phyloP scores from a whole-genome alignment of 139 green algal genomes.

The Zygnema cylindricum region DNA sequence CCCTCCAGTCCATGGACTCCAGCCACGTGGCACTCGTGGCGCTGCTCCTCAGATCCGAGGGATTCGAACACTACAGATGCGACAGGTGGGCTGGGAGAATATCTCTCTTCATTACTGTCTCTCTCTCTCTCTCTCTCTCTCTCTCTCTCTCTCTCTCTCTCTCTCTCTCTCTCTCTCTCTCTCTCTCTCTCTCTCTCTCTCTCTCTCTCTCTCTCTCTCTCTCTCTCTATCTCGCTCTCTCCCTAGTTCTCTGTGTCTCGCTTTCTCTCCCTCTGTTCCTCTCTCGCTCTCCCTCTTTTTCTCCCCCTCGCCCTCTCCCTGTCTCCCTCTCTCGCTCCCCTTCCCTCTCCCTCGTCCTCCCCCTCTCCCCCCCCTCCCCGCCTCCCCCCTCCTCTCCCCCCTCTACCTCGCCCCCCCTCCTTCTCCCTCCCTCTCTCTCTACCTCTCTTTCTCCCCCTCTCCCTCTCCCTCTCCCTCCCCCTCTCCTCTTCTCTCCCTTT shows the following conservation, averaged over 20 bases:
- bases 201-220: conserved; percentile 6
- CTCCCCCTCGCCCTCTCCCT: background rate
- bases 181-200: conserved; percentile 24
- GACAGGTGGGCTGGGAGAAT: conserved; percentile 74
- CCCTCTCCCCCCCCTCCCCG: background rate
- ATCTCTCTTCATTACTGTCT: background rate
- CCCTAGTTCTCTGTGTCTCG: background rate
- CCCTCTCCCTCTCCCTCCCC: conserved; percentile 15
- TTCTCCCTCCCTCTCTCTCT: background rate
- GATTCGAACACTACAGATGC: conserved; percentile 98
- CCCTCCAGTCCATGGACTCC: conserved; percentile 95
- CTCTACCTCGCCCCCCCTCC: background rate
- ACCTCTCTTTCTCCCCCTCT: background rate
- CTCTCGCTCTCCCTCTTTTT: background rate
- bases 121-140: conserved; percentile 25
- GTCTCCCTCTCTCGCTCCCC: background rate
- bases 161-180: conserved; percentile 27
- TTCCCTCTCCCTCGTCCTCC: background rate
- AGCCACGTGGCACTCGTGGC: conserved; percentile 93
- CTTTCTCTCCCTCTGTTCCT: conserved; percentile 13
- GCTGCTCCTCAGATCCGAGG: conserved; percentile 83
- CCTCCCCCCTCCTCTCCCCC: conserved; percentile 6
- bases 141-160: conserved; percentile 31
- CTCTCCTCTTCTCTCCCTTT: conserved; percentile 11
- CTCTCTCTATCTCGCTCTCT: background rate